Percentiles rank a stretch among this genome's conserved stretches.
phyloP scores from a whole-genome alignment of 257 asterid species.

The Oldenlandia corymbosa region DNA sequence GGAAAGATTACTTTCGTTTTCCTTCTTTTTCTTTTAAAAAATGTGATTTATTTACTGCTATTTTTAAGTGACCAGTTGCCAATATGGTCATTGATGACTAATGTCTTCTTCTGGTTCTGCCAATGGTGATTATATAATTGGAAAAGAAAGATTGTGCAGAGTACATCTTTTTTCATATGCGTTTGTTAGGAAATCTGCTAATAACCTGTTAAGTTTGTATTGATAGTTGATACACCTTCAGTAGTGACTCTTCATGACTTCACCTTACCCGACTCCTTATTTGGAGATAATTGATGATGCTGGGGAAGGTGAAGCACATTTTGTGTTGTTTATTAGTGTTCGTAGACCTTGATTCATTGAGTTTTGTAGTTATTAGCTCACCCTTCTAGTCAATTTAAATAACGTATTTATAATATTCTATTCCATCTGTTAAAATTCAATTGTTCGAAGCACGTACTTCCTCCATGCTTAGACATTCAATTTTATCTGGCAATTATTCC shows the following conservation, averaged over 20 bases:
- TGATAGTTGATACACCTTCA: too few relatives aligned
- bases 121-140: not conserved
- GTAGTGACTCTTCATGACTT: too few relatives aligned
- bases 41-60: too few relatives aligned
- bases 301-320: not conserved
- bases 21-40: too few relatives aligned
- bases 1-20: too few relatives aligned
- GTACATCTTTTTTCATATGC: too few relatives aligned
- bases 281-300: not conserved
- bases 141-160: too few relatives aligned
- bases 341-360: not conserved
- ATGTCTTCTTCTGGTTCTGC: not conserved
- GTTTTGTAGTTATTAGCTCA: not conserved
- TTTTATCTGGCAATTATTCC: too few relatives aligned
- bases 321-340: conserved; percentile 2
- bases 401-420: not conserved
- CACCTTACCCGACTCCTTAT: too few relatives aligned
- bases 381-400: not conserved
- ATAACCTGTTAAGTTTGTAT: too few relatives aligned
- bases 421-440: not conserved
- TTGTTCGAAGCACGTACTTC: not conserved
- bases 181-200: too few relatives aligned
- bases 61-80: not conserved
- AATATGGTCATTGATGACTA: not conserved
- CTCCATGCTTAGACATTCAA: too few relatives aligned